Conservation (phyloP, 768 basidiomycete species). For the Kwoniella dejecticola region DNA sequence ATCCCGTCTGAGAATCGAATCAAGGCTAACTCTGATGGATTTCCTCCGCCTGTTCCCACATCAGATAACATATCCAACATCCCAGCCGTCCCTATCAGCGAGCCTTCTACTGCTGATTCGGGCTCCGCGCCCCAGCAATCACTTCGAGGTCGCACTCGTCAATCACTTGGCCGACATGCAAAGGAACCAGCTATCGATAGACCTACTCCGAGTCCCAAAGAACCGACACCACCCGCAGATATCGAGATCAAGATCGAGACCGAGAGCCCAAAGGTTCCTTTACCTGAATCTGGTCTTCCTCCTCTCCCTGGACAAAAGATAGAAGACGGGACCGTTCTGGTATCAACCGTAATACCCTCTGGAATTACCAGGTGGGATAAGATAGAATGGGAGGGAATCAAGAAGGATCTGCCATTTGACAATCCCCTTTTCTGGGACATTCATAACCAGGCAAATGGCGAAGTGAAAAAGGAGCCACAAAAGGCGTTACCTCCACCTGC, state of each 20-base stretch:
- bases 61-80: too few species aligned
- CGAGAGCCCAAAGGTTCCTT: neutral
- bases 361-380: slow-evolving; percentile 25
- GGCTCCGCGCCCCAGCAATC: neutral
- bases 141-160: slow-evolving; percentile 18
- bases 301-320: slow-evolving; percentile 27
- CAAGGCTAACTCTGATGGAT: too few species aligned
- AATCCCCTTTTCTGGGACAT: slow-evolving; percentile 24
- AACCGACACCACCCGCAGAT: neutral
- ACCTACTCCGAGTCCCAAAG: neutral
- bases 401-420: slow-evolving; percentile 36
- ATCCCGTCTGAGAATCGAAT: too few species aligned
- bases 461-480: slow-evolving; percentile 10
- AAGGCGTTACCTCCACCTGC: neutral
- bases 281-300: slow-evolving; percentile 14
- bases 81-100: neutral
- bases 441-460: neutral
- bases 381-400: slow-evolving; percentile 34
- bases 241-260: neutral
- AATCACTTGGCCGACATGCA: slow-evolving; percentile 25
- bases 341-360: slow-evolving; percentile 34
- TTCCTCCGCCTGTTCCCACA: too few species aligned
- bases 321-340: slow-evolving; percentile 30
- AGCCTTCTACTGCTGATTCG: neutral
- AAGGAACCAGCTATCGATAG: slow-evolving; percentile 20